Evolutionary conservation across 768 basidiomycete species (phyloP).

Genomic region (Termitomyces sp.): DNA sequence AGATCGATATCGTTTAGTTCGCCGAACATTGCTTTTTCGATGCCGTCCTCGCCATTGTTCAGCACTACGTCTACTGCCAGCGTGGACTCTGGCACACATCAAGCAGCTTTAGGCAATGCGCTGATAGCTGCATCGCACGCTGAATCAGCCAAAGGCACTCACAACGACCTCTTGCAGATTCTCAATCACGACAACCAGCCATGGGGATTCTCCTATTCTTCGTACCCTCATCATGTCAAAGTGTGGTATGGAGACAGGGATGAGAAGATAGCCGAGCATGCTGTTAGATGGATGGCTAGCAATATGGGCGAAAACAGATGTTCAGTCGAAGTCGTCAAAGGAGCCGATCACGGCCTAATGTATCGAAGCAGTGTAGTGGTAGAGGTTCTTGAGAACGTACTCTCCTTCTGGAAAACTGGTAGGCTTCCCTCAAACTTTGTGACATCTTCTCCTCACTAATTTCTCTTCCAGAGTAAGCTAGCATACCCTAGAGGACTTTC

Average conservation of each 20-base stretch:
- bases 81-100: slow-evolving; percentile 39
- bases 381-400: slow-evolving; percentile 73
- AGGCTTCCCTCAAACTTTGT: slow-evolving; percentile 7
- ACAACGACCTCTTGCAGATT: slow-evolving; percentile 88
- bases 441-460: not conserved
- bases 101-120: slow-evolving; percentile 81
- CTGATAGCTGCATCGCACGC: slow-evolving; percentile 93
- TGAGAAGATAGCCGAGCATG: slow-evolving; percentile 89
- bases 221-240: slow-evolving; percentile 70
- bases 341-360: slow-evolving; percentile 93
- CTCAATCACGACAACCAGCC: slow-evolving; percentile 85
- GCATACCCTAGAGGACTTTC: not conserved
- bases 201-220: slow-evolving; percentile 87
- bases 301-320: slow-evolving; percentile 75
- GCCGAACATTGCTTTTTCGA: slow-evolving; percentile 36
- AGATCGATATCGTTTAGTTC: slow-evolving; percentile 74
- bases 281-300: slow-evolving; percentile 90
- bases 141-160: slow-evolving; percentile 88
- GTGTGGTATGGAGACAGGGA: slow-evolving; percentile 95
- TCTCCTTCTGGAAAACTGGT: slow-evolving; percentile 49
- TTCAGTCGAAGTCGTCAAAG: slow-evolving; percentile 75
- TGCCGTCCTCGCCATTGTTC: slow-evolving; percentile 50
- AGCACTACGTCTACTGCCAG: slow-evolving; percentile 34
- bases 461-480: slow-evolving; percentile 1
- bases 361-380: slow-evolving; percentile 85